These are phyloP conservation scores for Candida piceae DNA, from an alignment of 805 yeast species.

Conservation along the genomic window DNA sequence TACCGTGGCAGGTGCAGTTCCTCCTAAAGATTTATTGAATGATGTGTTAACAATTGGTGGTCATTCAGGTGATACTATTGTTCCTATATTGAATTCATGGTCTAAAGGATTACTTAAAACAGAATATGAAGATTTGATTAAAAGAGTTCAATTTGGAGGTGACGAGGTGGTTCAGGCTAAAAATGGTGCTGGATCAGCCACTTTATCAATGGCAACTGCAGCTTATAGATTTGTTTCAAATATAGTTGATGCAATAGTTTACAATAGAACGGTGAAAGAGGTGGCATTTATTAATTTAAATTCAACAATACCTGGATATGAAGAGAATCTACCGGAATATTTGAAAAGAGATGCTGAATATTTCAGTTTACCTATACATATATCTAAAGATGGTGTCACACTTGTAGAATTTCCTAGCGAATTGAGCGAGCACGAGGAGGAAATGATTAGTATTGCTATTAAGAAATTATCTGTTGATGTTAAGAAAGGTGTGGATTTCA, in stretches of 20 bases:
- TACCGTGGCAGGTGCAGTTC: conserved; percentile 2
- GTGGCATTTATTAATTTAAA: conserved; percentile 51
- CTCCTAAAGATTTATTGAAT: conserved; percentile 29
- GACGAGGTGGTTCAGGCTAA: conserved; percentile 96
- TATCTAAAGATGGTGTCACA: conserved; percentile 34
- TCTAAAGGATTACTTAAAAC: conserved; percentile 2
- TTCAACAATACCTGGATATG: conserved; percentile 39
- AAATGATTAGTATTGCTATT: conserved; percentile 13
- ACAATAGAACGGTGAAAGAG: conserved; percentile 31
- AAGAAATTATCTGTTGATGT: conserved; percentile 16
- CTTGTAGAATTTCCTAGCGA: conserved; percentile 15
- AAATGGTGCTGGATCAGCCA: conserved; percentile 92
- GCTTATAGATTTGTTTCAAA: conserved; percentile 75
- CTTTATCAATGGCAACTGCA: conserved; percentile 93
- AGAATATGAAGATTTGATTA: conserved; percentile 50
- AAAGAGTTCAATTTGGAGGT: conserved; percentile 85
- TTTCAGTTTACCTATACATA: conserved; percentile 44
- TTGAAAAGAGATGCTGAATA: conserved; percentile 31
- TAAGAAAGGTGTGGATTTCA: conserved; percentile 20
- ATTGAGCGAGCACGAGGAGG: conserved; percentile 10
- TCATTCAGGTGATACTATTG: conserved; percentile 91
- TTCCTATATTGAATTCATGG: conserved; percentile 44
- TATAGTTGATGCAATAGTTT: conserved; percentile 19
- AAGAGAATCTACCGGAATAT: conserved; percentile 29
- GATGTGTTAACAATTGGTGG: conserved; percentile 67